These are phyloP conservation scores for Capillidium rhysosporum DNA, from an alignment of 371 early-diverging fungal genomes.

Conservation along the genomic window DNA sequence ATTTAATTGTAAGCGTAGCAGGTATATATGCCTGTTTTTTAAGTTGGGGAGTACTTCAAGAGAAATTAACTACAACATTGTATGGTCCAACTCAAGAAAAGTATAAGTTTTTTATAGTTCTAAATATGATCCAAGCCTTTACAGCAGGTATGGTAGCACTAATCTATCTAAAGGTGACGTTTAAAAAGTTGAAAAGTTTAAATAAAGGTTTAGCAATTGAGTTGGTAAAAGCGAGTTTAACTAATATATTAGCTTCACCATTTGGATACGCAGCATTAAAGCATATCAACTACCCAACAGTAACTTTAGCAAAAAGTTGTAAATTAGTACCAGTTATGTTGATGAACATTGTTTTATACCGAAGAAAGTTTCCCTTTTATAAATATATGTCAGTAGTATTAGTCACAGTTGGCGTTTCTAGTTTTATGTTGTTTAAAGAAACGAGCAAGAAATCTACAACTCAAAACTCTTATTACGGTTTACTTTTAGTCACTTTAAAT, in stretches of 20 bases:
- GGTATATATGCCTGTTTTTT: constrained; percentile 91
- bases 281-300: constrained; percentile 93
- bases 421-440: constrained; percentile 78
- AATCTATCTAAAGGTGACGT: constrained; percentile 37
- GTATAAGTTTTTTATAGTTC: constrained; percentile 74
- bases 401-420: constrained; percentile 75
- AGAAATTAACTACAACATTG: constrained; percentile 67
- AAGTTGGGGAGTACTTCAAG: constrained; percentile 88
- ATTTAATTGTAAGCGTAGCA: constrained; percentile 33
- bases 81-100: constrained; percentile 46
- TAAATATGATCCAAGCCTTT: constrained; percentile 67
- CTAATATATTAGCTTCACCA: constrained; percentile 61
- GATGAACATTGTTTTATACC: constrained; percentile 84
- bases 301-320: constrained; percentile 93
- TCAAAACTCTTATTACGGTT: constrained; percentile 43
- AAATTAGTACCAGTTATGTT: constrained; percentile 92
- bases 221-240: constrained; percentile 55
- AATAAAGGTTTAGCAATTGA: constrained; percentile 22
- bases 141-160: constrained; percentile 55
- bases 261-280: constrained; percentile 86
- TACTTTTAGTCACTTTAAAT: constrained; percentile 63
- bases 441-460: constrained; percentile 7
- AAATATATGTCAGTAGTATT: constrained; percentile 70
- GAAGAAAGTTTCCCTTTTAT: constrained; percentile 54
- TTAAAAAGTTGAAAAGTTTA: constrained; percentile 14